Percentiles rank a stretch among this genome's conserved stretches.
These are phyloP conservation scores for Debaryomyces nepalensis DNA, from an alignment of 1,139 yeast species.

Conservation along the genomic window DNA sequence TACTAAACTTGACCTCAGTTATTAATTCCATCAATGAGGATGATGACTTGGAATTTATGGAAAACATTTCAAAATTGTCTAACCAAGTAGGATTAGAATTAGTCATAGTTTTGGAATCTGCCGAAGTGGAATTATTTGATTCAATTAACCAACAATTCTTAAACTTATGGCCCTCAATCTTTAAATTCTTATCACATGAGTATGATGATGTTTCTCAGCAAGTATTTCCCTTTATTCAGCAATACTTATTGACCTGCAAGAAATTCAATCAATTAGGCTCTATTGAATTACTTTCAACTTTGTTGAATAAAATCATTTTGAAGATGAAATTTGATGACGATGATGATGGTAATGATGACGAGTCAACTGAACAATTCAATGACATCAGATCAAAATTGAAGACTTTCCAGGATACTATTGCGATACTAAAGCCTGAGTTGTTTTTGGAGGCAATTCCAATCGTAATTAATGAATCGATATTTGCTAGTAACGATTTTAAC, in stretches of 20 bases:
- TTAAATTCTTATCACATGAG: constrained; percentile 74
- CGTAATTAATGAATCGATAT: constrained; percentile 65
- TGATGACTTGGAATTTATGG: constrained; percentile 68
- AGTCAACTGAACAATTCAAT: constrained; percentile 71
- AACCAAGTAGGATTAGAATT: constrained; percentile 80
- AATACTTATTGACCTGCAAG: constrained; percentile 71
- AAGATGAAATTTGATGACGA: constrained; percentile 83
- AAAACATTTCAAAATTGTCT: constrained; percentile 73
- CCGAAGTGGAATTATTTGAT: constrained; percentile 51
- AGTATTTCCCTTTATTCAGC: constrained; percentile 79
- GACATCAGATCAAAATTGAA: constrained; percentile 78
- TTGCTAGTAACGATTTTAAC: constrained; percentile 27
- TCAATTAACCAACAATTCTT: constrained; percentile 35
- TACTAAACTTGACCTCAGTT: constrained; percentile 67
- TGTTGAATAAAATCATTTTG: constrained; percentile 69
- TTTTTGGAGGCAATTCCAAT: constrained; percentile 71
- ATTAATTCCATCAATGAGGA: constrained; percentile 46
- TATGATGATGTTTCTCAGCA: constrained; percentile 89
- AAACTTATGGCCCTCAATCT: constrained; percentile 69
- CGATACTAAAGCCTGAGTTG: constrained; percentile 71
- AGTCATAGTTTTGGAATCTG: constrained; percentile 60
- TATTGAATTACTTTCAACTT: constrained; percentile 58
- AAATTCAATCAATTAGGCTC: constrained; percentile 47
- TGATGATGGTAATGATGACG: constrained; percentile 67
- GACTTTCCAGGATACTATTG: constrained; percentile 83